Evolutionary conservation across 2,329 filamentous ascomycete species (phyloP), one percentile per base, ranked within the genome.

Genomic region (Alternaria ethzedia): DNA sequence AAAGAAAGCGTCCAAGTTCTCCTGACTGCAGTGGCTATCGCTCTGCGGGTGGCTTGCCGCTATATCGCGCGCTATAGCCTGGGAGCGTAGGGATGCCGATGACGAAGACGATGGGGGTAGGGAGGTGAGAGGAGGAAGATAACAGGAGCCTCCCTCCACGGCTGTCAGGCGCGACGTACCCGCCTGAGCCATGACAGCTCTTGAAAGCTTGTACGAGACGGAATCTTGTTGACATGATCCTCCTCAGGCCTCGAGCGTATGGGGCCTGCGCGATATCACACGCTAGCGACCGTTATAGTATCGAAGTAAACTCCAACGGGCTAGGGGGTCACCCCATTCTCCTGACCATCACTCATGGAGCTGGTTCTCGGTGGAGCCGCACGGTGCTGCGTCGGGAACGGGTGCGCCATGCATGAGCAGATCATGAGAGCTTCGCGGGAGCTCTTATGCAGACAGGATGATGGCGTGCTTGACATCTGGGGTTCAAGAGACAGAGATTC

Each of bases 181-280:
- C 28, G 47, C 44, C 44, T 25, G 43, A 20, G 41, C 47, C 41
- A 32, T 52, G 41, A 52, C 21, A 6, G 15, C 57, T 43, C 50
- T 50, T 59, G 59, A 65, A 64, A 61, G 65, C 54, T 65, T 65
- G 52, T 49, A 26, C 23, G 45, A 36, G 44, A 47, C 20, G 25
- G 23, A 54, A 20, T 25, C 55, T 44, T 57, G 32, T 54, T 32
- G 59, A 61, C 63, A 36, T 52, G 36, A 20, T 58, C 30, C 61
- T 25, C 10, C 28, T 54, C 30, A 47, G 57, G 61, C 61, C 21
- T 51, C 32, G 63, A 69, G 69, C 67, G 64, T 58, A 67, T 65
- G 66, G 68, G 54, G 54, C 54, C 43, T 67, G 70, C 66, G 55
- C 43, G 54, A 36, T 55, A 66, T 70, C 70, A 70, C 68, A 54